These are phyloP conservation scores for Floccularia luteovirens DNA, from an alignment of 768 basidiomycete genomes.

Conservation along the genomic window DNA sequence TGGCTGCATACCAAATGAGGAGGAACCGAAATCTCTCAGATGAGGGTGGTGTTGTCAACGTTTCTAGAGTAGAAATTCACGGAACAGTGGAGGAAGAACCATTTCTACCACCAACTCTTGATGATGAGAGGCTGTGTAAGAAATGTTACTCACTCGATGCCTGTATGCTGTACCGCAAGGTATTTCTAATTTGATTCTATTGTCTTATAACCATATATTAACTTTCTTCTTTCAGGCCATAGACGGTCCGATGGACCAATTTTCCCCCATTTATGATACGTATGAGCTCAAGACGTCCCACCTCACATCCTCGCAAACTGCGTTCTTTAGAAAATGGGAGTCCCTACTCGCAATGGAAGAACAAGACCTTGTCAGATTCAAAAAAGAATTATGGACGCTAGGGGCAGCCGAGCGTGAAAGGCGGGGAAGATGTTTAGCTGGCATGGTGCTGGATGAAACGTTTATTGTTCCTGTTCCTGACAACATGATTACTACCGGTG, in stretches of 20 bases:
- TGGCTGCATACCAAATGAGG: slow-evolving; percentile 71
- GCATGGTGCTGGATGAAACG: slow-evolving; percentile 61
- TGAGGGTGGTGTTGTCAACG: slow-evolving; percentile 6
- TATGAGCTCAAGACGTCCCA: slow-evolving; percentile 80
- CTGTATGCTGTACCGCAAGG: slow-evolving; percentile 94
- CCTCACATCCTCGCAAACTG: slow-evolving; percentile 53
- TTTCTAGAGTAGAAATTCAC: slow-evolving; percentile 12
- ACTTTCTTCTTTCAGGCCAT: slow-evolving; percentile 42
- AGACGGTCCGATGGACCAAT: slow-evolving; percentile 49
- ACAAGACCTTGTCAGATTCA: slow-evolving; percentile 75
- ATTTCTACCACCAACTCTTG: slow-evolving; percentile 84
- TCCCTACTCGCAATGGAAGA: slow-evolving; percentile 78
- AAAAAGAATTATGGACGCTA: slow-evolving; percentile 93
- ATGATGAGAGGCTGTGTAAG: slow-evolving; percentile 72
- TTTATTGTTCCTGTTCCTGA: slow-evolving; percentile 14
- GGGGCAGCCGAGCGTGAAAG: slow-evolving; percentile 70
- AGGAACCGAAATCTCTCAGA: slow-evolving; percentile 21
- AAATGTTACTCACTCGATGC: slow-evolving; percentile 77
- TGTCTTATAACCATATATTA: not conserved
- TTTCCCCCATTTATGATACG: slow-evolving; percentile 53
- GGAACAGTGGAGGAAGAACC: slow-evolving; percentile 25
- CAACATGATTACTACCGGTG: slow-evolving; percentile 10
- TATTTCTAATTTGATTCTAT: slow-evolving; percentile 14
- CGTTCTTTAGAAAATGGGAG: slow-evolving; percentile 93
- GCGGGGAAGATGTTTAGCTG: slow-evolving; percentile 76